Evolutionary conservation across 2,329 filamentous ascomycete species (phyloP).

Genomic region (Metarhizium robertsii): DNA sequence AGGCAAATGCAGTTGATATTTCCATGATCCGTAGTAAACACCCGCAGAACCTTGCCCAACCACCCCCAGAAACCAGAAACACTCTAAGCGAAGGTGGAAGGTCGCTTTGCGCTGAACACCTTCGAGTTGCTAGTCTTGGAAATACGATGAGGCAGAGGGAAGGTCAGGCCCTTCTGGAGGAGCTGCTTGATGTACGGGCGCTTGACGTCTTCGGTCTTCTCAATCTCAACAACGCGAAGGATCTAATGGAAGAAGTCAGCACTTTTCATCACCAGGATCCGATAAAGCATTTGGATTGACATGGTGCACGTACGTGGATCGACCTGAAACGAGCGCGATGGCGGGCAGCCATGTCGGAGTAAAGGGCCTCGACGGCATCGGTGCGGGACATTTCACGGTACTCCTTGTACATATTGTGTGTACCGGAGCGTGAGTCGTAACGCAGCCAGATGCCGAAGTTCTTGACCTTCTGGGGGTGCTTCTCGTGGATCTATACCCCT

Average conservation of each 20-base stretch:
- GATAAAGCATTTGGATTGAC: too few species aligned
- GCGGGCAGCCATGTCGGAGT: constrained; percentile 99
- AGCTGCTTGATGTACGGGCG: constrained; percentile 99
- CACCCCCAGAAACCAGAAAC: constrained; percentile 40
- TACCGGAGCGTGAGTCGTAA: constrained; percentile 98
- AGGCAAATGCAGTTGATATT: constrained; percentile 50
- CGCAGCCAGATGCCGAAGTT: constrained; percentile 99
- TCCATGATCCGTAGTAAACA: constrained; percentile 54
- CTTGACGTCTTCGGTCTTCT: constrained; percentile 91
- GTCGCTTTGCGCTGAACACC: constrained; percentile 86
- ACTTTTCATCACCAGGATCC: background rate
- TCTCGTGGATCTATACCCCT: constrained; percentile 75
- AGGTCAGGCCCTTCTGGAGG: constrained; percentile 86
- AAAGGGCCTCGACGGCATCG: constrained; percentile 91
- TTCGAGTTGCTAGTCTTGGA: constrained; percentile 77
- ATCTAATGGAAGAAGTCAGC: constrained; percentile 48
- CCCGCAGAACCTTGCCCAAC: constrained; percentile 46
- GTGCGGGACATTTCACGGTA: constrained; percentile 98
- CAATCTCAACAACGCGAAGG: constrained; percentile 94
- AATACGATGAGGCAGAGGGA: constrained; percentile 96
- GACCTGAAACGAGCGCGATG: constrained; percentile 95
- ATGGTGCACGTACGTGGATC: constrained; percentile 71
- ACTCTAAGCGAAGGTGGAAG: constrained; percentile 94
- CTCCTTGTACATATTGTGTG: constrained; percentile 99
- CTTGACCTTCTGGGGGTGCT: constrained; percentile 99